Conservation (phyloP, 2,329 filamentous ascomycete genomes). For the Aspergillus terreus region DNA sequence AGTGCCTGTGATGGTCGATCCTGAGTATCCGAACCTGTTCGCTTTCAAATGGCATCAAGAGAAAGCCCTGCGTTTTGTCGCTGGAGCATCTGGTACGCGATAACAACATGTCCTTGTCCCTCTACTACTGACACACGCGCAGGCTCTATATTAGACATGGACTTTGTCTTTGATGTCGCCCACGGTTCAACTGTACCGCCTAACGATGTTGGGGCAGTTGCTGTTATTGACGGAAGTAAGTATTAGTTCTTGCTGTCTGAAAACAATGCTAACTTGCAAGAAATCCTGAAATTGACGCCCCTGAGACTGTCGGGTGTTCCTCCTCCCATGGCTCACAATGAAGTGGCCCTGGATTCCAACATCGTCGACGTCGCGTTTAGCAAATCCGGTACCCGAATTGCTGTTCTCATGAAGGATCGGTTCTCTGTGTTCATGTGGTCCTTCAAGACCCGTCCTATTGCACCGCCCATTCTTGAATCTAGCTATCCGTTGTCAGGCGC, state of each 20-base stretch:
- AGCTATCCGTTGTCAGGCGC: slow-evolving; percentile 33
- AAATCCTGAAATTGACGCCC: slow-evolving; percentile 75
- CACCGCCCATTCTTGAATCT: slow-evolving; percentile 35
- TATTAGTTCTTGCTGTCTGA: slow-evolving; percentile 9
- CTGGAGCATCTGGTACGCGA: slow-evolving; percentile 48
- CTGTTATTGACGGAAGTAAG: slow-evolving; percentile 76
- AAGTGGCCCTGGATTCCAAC: slow-evolving; percentile 60
- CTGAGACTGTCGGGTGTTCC: slow-evolving; percentile 80
- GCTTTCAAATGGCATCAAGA: slow-evolving; percentile 75
- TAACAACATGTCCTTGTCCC: slow-evolving; percentile 7
- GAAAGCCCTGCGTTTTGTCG: slow-evolving; percentile 66
- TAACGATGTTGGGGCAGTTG: slow-evolving; percentile 72
- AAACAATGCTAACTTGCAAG: slow-evolving; percentile 31
- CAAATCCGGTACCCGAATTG: slow-evolving; percentile 61
- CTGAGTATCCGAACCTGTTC: slow-evolving; percentile 19
- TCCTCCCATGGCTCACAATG: slow-evolving; percentile 85
- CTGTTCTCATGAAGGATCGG: slow-evolving; percentile 64
- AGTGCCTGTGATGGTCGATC: slow-evolving; percentile 47
- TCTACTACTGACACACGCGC: slow-evolving; percentile 1
- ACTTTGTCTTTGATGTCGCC: slow-evolving; percentile 66
- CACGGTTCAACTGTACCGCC: slow-evolving; percentile 67
- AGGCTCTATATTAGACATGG: slow-evolving; percentile 55
- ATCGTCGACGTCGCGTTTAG: slow-evolving; percentile 73
- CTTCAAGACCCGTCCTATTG: slow-evolving; percentile 44
- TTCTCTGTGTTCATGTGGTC: slow-evolving; percentile 70